phyloP scores from a whole-genome alignment of 2,329 filamentous ascomycete genomes.

The Hypoxylon sp. region DNA sequence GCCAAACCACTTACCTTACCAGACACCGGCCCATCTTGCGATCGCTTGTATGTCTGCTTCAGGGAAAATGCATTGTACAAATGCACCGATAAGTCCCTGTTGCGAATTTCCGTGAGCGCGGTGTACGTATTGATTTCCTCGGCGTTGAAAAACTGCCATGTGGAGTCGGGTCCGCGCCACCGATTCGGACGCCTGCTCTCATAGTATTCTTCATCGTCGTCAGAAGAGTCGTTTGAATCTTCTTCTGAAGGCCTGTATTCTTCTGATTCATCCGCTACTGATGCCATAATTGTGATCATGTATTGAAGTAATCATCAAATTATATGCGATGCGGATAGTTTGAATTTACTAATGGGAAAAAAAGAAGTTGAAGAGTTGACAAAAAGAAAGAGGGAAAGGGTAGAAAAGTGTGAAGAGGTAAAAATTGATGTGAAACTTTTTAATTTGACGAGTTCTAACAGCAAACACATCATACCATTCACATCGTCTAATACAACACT shows the following conservation, averaged over 20 bases:
- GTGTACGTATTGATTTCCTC: slow-evolving; percentile 69
- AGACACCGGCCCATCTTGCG: slow-evolving; percentile 29
- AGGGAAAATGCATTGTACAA: slow-evolving; percentile 80
- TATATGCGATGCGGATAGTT: no score
- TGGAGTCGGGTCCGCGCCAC: slow-evolving; percentile 71
- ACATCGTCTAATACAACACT: background rate
- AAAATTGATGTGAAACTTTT: no score
- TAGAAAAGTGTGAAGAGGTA: no score
- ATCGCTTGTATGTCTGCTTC: slow-evolving; percentile 55
- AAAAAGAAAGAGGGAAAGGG: no score
- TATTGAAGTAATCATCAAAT: no score
- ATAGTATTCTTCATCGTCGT: slow-evolving; percentile 10
- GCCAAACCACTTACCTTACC: slow-evolving; percentile 48
- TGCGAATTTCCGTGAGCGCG: slow-evolving; percentile 69
- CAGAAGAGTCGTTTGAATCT: slow-evolving; percentile 45
- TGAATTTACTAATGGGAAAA: no score
- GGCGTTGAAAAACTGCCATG: slow-evolving; percentile 71
- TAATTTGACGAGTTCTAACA: no score
- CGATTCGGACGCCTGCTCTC: slow-evolving; percentile 75
- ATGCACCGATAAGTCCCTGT: slow-evolving; percentile 76
- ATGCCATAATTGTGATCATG: no score
- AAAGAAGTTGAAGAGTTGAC: no score
- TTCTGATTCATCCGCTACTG: slow-evolving; percentile 32
- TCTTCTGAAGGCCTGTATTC: slow-evolving; percentile 50
- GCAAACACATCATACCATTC: slow-evolving; percentile 13